phyloP scores from a whole-genome alignment of 2,329 filamentous ascomycete genomes.

The Calonectria honghensis region DNA sequence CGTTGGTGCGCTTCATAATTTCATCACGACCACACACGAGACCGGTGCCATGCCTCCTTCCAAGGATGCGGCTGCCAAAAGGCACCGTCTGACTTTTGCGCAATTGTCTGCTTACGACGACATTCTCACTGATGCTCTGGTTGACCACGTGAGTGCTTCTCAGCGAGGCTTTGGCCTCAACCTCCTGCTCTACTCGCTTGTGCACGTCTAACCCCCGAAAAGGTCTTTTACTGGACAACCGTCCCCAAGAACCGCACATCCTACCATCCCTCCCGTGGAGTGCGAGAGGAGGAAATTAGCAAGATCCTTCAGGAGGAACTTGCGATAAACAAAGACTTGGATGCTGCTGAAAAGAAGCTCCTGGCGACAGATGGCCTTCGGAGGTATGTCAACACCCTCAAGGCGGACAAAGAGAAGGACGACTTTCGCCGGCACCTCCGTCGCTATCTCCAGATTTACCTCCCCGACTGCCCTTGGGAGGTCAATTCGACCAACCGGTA shows the following conservation, averaged over 20 bases:
- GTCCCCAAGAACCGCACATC: constrained; percentile 95
- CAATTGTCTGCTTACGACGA: constrained; percentile 97
- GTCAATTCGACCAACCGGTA: constrained; percentile 95
- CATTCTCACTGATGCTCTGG: constrained; percentile 93
- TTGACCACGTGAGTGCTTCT: constrained; percentile 86
- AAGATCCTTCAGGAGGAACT: constrained; percentile 79
- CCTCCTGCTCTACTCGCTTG: constrained; percentile 8
- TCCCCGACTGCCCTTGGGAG: constrained; percentile 95
- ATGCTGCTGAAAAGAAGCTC: constrained; percentile 82
- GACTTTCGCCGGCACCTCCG: constrained; percentile 91
- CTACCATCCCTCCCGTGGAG: constrained; percentile 88
- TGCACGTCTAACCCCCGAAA: constrained; percentile 49
- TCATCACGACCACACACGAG: constrained; percentile 6
- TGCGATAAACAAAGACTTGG: constrained; percentile 83
- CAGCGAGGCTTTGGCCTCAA: constrained; percentile 16
- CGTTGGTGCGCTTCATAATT: constrained; percentile 23
- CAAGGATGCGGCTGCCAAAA: constrained; percentile 68
- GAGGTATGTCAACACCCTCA: constrained; percentile 81
- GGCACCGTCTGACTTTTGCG: constrained; percentile 86
- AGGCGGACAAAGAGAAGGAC: constrained; percentile 85
- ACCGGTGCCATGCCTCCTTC: constrained; percentile 60
- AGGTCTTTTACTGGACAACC: constrained; percentile 97
- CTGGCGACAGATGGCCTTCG: constrained; percentile 83
- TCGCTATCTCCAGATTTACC: constrained; percentile 94
- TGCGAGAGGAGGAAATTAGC: constrained; percentile 79